Base-by-base conservation (phyloP, 148 eudicot species). In the Chenopodium formosanum region DNA sequence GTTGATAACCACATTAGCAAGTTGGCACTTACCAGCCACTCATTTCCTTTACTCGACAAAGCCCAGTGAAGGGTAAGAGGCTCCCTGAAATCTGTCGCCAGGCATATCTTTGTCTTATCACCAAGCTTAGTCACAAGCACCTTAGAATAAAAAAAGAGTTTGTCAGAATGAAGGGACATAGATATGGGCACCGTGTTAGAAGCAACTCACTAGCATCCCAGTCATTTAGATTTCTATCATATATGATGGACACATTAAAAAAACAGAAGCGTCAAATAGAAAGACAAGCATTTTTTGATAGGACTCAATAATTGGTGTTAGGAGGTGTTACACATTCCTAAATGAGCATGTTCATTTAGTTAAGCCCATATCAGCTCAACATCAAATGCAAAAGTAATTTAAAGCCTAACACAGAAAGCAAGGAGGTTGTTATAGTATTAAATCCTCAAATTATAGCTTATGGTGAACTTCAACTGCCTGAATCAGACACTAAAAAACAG, bases 61-160 rank as follows among this genome's bases (percentile, higher is more conserved):
- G 92, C 99, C 99, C 99, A 96, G 81, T 96, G 99, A 83, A 96
- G 97, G 68, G 81, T 86, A 79, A 92, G 88, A 76, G 98, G 92
- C 66, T 89, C 94, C 70, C 78, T 77, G 73, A 89, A 82, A 86
- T 94, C 93, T 47, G 98, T 96, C 79, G 89, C 94, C 52, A 96
- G 73, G 50, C 37, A 78, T 77, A 96, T 84, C 87, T 85, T 88
- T 73, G 87, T 88, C 88, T 90, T 94, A 25, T 88, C 88, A 80
- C 82, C 80, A 65, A 86, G 73, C 87, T 92, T 96, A 80, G 89
- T 89, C 63, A 91, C 91, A 89, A 91, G 91, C 81, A 90, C 97
- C 99, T 96, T 82, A 68, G 69, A 73, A 78, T 48, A 48, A 44
- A 19, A 13, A 70, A 22, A 72, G 53, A 72, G 56, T 25, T 34